Evolutionary conservation across 805 yeast species (phyloP).

Genomic region (Ogataea naganishii): DNA sequence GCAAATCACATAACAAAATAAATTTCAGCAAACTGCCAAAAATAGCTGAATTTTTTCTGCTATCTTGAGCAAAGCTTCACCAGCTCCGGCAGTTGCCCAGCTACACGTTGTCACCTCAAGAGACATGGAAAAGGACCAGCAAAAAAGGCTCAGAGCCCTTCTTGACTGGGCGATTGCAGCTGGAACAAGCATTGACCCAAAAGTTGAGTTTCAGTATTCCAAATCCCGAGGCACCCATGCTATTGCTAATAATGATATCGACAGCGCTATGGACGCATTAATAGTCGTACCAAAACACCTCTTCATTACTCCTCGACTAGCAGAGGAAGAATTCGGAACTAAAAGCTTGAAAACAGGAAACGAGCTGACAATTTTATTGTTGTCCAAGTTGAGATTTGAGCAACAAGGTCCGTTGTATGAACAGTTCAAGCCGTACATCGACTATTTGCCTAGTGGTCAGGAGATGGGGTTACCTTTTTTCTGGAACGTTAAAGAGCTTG

Average conservation of each 20-base stretch:
- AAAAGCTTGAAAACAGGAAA: conserved; percentile 15
- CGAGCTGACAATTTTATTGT: conserved; percentile 26
- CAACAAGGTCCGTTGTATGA: conserved; percentile 15
- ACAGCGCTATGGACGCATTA: conserved; percentile 10
- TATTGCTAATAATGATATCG: conserved; percentile 11
- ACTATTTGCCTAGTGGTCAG: conserved; percentile 34
- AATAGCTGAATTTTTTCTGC: no score
- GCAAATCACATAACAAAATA: no score
- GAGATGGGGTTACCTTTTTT: conserved; percentile 54
- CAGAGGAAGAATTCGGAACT: conserved; percentile 20
- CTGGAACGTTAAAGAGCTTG: conserved; percentile 49
- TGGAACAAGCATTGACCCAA: conserved; percentile 28
- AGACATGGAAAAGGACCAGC: no score
- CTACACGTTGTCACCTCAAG: no score
- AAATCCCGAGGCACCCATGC: conserved; percentile 27
- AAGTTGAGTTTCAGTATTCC: conserved; percentile 23
- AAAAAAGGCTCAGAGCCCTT: conserved; percentile 14
- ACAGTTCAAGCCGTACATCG: conserved; percentile 34
- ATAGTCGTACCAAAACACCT: conserved; percentile 29
- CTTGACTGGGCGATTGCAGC: conserved; percentile 23
- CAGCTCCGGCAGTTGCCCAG: no score
- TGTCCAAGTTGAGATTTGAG: conserved; percentile 35
- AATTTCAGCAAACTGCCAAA: no score
- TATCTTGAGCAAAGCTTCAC: no score
- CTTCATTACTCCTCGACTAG: conserved; percentile 28